These are phyloP conservation scores for Solanum pennellii DNA, from an alignment of 257 asterid species.

Conservation along the genomic window DNA sequence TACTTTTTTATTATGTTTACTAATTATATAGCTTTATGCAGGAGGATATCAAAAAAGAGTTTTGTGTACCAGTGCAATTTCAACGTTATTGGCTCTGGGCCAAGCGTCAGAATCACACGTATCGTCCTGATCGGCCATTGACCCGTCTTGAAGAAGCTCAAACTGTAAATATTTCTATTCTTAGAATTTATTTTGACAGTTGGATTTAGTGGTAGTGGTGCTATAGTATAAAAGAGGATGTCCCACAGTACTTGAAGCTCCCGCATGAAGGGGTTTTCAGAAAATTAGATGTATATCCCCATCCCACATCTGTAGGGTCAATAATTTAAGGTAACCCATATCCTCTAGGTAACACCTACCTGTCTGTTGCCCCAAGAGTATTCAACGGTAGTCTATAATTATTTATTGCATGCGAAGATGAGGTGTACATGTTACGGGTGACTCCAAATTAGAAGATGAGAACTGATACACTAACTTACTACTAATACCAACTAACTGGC, in stretches of 20 bases:
- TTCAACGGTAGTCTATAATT: not conserved
- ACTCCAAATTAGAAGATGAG: not conserved
- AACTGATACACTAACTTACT: not conserved
- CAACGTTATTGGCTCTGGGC: slow-evolving; percentile 99
- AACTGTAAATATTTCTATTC: slow-evolving; percentile 31
- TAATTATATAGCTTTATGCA: slow-evolving; percentile 12
- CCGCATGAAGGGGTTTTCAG: not conserved
- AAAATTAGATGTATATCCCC: not conserved
- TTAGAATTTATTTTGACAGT: not conserved
- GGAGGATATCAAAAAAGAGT: slow-evolving; percentile 85
- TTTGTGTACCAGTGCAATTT: slow-evolving; percentile 74
- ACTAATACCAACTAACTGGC: not conserved
- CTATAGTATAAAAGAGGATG: not conserved
- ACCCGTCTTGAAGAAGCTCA: slow-evolving; percentile 73
- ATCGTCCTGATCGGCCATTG: slow-evolving; percentile 84
- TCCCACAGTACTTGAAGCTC: not conserved
- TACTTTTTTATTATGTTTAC: not conserved
- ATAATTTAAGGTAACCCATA: not conserved
- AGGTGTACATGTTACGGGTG: not conserved
- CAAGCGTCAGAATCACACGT: slow-evolving; percentile 87
- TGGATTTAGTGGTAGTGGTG: not conserved
- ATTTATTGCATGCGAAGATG: not conserved
- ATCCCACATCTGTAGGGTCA: not conserved
- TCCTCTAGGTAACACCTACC: not conserved
- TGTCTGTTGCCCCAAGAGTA: not conserved